Evolutionary conservation across 2,329 filamentous ascomycete species (phyloP).

Genomic region (Coniosporium tulheliwenetii): DNA sequence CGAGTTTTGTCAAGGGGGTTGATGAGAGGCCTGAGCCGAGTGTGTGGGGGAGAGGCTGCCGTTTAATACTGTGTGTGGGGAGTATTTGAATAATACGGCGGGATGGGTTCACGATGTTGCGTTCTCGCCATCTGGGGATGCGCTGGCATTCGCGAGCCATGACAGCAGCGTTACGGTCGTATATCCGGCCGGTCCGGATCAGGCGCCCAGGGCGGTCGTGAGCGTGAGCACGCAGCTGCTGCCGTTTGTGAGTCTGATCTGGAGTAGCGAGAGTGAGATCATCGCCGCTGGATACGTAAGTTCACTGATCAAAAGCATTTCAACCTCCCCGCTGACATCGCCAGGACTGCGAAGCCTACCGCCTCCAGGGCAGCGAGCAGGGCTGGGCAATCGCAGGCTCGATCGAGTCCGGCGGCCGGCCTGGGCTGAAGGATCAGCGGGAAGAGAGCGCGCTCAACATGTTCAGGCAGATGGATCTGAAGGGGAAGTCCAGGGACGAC

Average conservation of each 20-base stretch:
- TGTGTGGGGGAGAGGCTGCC: slow-evolving; percentile 86
- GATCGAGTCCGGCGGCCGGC: slow-evolving; percentile 56
- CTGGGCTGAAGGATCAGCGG: slow-evolving; percentile 43
- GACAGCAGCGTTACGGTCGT: slow-evolving; percentile 95
- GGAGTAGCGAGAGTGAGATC: slow-evolving; percentile 84
- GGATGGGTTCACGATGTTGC: slow-evolving; percentile 91
- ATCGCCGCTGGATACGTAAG: slow-evolving; percentile 78
- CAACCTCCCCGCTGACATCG: too few species aligned
- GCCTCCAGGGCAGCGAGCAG: slow-evolving; percentile 59
- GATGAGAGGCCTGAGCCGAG: slow-evolving; percentile 73
- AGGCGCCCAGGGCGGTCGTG: slow-evolving; percentile 78
- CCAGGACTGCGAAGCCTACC: slow-evolving; percentile 67
- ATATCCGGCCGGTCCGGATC: slow-evolving; percentile 81
- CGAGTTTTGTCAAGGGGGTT: slow-evolving; percentile 88
- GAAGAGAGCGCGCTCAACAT: slow-evolving; percentile 95
- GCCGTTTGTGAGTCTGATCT: slow-evolving; percentile 84
- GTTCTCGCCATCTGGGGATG: slow-evolving; percentile 84
- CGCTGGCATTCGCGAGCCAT: slow-evolving; percentile 86
- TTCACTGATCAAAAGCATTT: too few species aligned
- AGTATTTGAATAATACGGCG: slow-evolving; percentile 89
- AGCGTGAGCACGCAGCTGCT: slow-evolving; percentile 80
- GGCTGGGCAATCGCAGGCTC: slow-evolving; percentile 79
- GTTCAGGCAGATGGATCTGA: slow-evolving; percentile 98
- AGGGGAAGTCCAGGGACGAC: slow-evolving; percentile 71
- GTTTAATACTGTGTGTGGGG: slow-evolving; percentile 96